Base-by-base conservation (phyloP, 805 yeast species). In the Yamadazyma philogaea region DNA sequence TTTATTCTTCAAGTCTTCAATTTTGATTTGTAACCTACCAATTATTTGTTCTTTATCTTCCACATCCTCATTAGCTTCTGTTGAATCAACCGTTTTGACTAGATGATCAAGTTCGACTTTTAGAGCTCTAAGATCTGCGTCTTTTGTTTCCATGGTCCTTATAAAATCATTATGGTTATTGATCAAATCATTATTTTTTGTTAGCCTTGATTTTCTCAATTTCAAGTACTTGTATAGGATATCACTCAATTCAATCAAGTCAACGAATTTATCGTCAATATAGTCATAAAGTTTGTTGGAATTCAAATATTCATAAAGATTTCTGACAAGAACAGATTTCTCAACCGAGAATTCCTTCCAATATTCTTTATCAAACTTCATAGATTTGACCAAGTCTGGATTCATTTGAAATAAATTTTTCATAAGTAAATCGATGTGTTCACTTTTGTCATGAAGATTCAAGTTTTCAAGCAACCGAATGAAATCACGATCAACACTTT, bases 341-440 rank as follows among this genome's bases (percentile, higher is more conserved):
- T 89, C 96, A 0, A 84, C 80, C 0, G 90, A 79, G 44, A 91
- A 64, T 26, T 75, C 71, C 31, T 70, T 68, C 88, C 96, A 89
- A 37, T 81, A 71, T 3, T 75, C 78, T n/a, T 70, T 70, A n/a
- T 78, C 77, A 42, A 90, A 79, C 12, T 72, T 67, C 3, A 90
- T 66, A 41, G 73, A 75, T 1, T 77, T 63, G 6, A 84, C 66
- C n/a, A 79, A 62, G 34, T 88, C 96, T 5, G 74, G 75, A 43
- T 87, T 74, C 20, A 71, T 61, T 21, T 75, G 74, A 52, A 87
- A 82, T 38, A 89, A 74, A 2, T 75, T 70, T 39, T 74, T 70
- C 64, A 93, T 70, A 8, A 49, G 35, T 17, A 15, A 27, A 15
- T 46, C 47, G 22, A 69, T 55, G 17, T 76, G 87, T 0, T 95